Evolutionary conservation across 116 monocot species (phyloP).

Genomic region (Zostera marina): DNA sequence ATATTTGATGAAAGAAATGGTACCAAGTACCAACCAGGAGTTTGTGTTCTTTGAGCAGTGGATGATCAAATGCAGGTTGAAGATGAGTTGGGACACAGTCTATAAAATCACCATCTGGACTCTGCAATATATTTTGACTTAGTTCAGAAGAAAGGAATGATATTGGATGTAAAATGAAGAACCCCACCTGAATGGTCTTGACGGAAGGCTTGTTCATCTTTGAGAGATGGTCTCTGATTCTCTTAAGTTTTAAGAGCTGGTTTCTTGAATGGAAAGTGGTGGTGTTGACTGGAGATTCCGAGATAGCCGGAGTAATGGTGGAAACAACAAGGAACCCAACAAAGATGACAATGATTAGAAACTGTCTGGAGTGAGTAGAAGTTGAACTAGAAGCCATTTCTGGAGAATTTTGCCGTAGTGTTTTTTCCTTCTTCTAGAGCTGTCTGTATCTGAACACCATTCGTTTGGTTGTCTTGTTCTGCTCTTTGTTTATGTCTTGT

Average conservation of each 20-base stretch:
- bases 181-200: constrained; percentile 62
- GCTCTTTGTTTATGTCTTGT: too few species aligned
- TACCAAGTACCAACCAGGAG: constrained; percentile 26
- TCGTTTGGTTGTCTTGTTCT: constrained; percentile 23
- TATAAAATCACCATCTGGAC: constrained; percentile 85
- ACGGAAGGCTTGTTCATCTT: constrained; percentile 58
- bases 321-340: constrained; percentile 21
- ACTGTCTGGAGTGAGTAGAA: constrained; percentile 1
- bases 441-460: constrained; percentile 23
- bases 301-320: not conserved
- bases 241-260: constrained; percentile 24
- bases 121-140: constrained; percentile 19
- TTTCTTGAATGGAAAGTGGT: constrained; percentile 15
- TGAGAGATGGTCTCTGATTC: constrained; percentile 40
- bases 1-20: too few species aligned
- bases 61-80: constrained; percentile 95
- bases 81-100: constrained; percentile 82
- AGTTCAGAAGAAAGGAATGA: not conserved
- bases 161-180: not conserved
- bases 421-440: constrained; percentile 14
- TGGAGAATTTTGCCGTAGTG: constrained; percentile 22
- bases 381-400: constrained; percentile 33
- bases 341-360: constrained; percentile 22
- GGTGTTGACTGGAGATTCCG: constrained; percentile 3
- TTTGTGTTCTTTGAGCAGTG: constrained; percentile 44